Base-by-base conservation (phyloP, 352 stramenopile species). In the Phytophthora hybrid region DNA sequence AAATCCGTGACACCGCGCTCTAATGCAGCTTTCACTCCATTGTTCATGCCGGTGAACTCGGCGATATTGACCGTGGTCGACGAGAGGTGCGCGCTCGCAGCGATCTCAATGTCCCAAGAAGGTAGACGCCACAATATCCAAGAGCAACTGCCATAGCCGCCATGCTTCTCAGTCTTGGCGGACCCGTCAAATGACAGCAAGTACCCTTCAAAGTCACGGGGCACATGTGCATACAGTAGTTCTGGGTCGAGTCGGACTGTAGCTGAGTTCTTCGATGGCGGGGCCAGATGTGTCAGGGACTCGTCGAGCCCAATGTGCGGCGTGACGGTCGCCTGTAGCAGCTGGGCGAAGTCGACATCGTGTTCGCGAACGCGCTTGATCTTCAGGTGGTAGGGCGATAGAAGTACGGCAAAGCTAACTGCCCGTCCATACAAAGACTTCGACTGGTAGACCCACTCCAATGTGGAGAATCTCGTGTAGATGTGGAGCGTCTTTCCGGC, bases 391-490 rank as follows among this genome's bases (percentile, higher is more conserved):
- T 26, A 26, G 1, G 23, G 23, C 23, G 23, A 26, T 26, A 26
- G 23, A 26, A 26, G 23, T 26, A 26, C 23, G 1, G 23, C 23
- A 26, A 26, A 26, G 23, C 23, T 26, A 2, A 26, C 23, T 26
- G 23, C 23, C 23, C 23, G 23, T 26, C 26, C 26, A 31, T 31
- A 31, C 29, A 31, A 31, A 31, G 59, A 66, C 18, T 44, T 64
- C 7, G 37, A 53, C 10, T n/a, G 5, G n/a, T 21, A 53, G 5
- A 53, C 37, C 56, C 56, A 63, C 19, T 63, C 37, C 19, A 63
- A 37, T 1, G 56, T 63, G 0, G 56, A 63, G 16, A 63, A 53
- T 6, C 19, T 41, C 0, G 56, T 63, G 19, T 61, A 41, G 0
- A 63, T 37, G 19, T 63, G 34, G 4, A 63, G 21, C 7, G 21